phyloP scores from a whole-genome alignment of 75 land plant genomes.

The Larix kaempferi region DNA sequence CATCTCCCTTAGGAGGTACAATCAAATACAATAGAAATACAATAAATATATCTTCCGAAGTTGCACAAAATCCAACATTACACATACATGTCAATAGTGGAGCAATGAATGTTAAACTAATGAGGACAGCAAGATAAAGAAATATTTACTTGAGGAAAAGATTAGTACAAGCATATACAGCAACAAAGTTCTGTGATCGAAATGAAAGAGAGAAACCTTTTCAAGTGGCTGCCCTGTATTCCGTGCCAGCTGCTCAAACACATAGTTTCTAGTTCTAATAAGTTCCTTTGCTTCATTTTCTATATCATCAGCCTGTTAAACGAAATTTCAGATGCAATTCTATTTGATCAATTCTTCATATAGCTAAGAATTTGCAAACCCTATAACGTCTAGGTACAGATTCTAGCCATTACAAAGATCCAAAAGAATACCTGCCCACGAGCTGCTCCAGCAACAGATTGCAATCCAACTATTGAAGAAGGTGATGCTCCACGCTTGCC shows the following conservation, averaged over 20 bases:
- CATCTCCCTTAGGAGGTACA: too few species aligned
- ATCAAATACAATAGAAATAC: too few species aligned
- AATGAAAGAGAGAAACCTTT: conserved; percentile 39
- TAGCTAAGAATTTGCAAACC: neutral
- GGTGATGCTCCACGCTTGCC: conserved; percentile 84
- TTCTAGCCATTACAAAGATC: neutral
- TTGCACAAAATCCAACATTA: too few species aligned
- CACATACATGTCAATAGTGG: neutral
- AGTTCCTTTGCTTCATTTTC: conserved; percentile 89
- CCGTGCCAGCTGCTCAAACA: conserved; percentile 57
- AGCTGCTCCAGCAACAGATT: conserved; percentile 87
- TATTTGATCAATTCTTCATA: neutral
- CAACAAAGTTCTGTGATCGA: neutral
- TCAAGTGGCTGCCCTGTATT: conserved; percentile 95
- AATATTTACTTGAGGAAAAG: neutral
- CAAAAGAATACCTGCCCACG: conserved; percentile 76
- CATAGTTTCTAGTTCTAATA: conserved; percentile 67
- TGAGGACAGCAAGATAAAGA: neutral
- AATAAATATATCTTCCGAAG: too few species aligned
- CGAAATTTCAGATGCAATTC: neutral
- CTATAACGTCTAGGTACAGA: neutral
- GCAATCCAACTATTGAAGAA: conserved; percentile 62
- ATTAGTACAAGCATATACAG: neutral
- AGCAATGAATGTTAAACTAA: neutral
- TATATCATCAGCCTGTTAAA: conserved; percentile 87